Conservation (phyloP, 2,329 filamentous ascomycete genomes). For the Chrysoporthe deuterocubensis region DNA sequence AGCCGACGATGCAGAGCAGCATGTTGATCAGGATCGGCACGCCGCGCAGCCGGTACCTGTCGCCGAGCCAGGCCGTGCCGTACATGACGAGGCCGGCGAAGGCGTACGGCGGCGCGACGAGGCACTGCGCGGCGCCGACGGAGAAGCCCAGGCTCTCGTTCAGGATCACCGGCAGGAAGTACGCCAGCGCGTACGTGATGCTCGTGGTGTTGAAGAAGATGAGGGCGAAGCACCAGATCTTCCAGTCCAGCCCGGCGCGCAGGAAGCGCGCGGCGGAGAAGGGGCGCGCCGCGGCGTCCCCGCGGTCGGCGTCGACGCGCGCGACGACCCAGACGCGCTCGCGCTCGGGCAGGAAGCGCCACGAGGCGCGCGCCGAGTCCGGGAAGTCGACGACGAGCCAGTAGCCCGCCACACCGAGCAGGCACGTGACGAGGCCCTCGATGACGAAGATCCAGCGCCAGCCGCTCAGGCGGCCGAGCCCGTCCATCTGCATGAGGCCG, state of each 20-base stretch:
- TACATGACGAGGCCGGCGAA: slow-evolving; percentile 69
- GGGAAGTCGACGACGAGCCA: slow-evolving; percentile 68
- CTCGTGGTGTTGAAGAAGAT: slow-evolving; percentile 71
- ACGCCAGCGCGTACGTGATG: slow-evolving; percentile 75
- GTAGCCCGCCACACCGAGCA: slow-evolving; percentile 54
- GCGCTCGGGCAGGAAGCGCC: slow-evolving; percentile 55
- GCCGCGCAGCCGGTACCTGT: slow-evolving; percentile 68
- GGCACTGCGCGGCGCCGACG: slow-evolving; percentile 67
- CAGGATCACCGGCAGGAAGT: slow-evolving; percentile 80
- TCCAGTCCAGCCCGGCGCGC: slow-evolving; percentile 52
- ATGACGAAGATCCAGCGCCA: slow-evolving; percentile 73
- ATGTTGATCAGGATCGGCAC: slow-evolving; percentile 70
- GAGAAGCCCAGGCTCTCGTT: slow-evolving; percentile 64
- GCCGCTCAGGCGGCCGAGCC: slow-evolving; percentile 56
- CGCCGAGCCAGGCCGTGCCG: slow-evolving; percentile 63
- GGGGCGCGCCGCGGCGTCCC: slow-evolving; percentile 57
- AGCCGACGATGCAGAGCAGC: slow-evolving; percentile 67
- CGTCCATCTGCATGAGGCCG: slow-evolving; percentile 68
- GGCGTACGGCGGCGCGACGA: slow-evolving; percentile 71
- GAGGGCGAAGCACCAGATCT: slow-evolving; percentile 65
- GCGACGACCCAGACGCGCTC: slow-evolving; percentile 59
- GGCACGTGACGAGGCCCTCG: slow-evolving; percentile 57
- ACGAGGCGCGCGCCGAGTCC: slow-evolving; percentile 55
- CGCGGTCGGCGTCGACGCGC: slow-evolving; percentile 61
- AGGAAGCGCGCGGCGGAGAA: slow-evolving; percentile 56